A percentile compares a stretch with the other conserved stretches of the same genome.
These are phyloP conservation scores for Podosphaera fusca DNA, from an alignment of 2,329 filamentous ascomycete genomes.

Conservation along the genomic window DNA sequence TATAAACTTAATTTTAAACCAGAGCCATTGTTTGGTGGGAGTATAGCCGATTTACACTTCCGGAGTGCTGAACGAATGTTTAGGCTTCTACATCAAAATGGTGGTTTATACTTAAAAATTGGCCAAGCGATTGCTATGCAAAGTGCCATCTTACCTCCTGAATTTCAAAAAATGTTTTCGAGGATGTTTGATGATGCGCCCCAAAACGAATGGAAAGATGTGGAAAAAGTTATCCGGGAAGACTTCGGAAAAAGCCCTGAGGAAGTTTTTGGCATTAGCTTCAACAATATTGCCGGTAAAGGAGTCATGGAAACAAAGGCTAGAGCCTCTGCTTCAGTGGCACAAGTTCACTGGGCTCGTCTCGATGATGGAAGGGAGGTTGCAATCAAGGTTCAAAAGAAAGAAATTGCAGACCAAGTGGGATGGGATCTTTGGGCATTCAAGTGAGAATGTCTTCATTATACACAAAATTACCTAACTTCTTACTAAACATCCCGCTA, in stretches of 20 bases:
- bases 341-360: slow-evolving; percentile 88
- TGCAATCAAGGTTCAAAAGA: slow-evolving; percentile 90
- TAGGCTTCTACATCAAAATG: slow-evolving; percentile 61
- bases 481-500: slow-evolving; percentile 15
- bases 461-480: background rate
- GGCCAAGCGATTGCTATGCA: slow-evolving; percentile 98
- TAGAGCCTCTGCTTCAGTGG: slow-evolving; percentile 59
- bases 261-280: slow-evolving; percentile 81
- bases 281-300: slow-evolving; percentile 37
- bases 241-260: slow-evolving; percentile 76
- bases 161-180: slow-evolving; percentile 90
- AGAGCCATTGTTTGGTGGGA: slow-evolving; percentile 48
- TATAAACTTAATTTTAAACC: slow-evolving; percentile 93
- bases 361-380: slow-evolving; percentile 73
- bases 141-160: slow-evolving; percentile 72
- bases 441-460: slow-evolving; percentile 2
- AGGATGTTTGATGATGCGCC: slow-evolving; percentile 96
- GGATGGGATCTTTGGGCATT: slow-evolving; percentile 67
- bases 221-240: slow-evolving; percentile 63
- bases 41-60: slow-evolving; percentile 54
- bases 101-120: slow-evolving; percentile 89
- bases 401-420: slow-evolving; percentile 76
- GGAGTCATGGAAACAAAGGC: slow-evolving; percentile 49
- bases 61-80: slow-evolving; percentile 70
- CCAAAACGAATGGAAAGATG: slow-evolving; percentile 69